Evolutionary conservation across 352 stramenopile genomes (phyloP).

Genomic region (Globisporangium spiculum): DNA sequence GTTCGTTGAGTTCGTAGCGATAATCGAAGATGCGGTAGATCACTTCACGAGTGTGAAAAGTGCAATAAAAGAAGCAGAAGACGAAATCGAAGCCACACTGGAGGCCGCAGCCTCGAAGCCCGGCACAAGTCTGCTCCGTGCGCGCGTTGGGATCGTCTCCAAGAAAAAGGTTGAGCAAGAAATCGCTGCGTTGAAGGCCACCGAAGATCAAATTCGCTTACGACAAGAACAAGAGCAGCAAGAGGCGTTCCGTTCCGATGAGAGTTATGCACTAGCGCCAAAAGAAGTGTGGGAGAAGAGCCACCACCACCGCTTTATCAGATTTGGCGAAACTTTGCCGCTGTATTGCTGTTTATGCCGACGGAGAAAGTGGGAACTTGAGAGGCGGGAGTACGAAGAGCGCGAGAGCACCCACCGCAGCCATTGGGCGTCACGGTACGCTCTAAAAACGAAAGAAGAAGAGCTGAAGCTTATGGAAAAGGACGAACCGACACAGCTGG

Average conservation of each 20-base stretch:
- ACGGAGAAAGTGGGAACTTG: conserved; percentile 57
- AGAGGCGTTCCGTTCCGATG: conserved; percentile 18
- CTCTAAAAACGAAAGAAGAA: conserved; percentile 44
- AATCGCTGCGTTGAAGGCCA: conserved; percentile 38
- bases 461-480: conserved; percentile 31
- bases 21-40: conserved; percentile 54
- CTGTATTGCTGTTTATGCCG: conserved; percentile 67
- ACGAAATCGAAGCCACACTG: conserved; percentile 46
- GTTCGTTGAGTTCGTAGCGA: conserved; percentile 52
- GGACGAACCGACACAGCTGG: background rate
- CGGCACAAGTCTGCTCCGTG: conserved; percentile 32
- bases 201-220: conserved; percentile 30
- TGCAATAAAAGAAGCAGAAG: conserved; percentile 55
- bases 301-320: conserved; percentile 66
- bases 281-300: conserved; percentile 71
- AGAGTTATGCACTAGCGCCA: conserved; percentile 20
- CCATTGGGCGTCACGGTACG: conserved; percentile 30
- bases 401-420: conserved; percentile 40
- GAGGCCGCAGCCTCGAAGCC: conserved; percentile 17
- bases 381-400: conserved; percentile 41
- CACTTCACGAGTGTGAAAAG: conserved; percentile 41
- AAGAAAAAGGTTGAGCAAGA: conserved; percentile 60
- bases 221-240: conserved; percentile 21
- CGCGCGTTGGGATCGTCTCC: conserved; percentile 46
- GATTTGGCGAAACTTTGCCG: conserved; percentile 21